Percentiles rank a stretch among this genome's conserved stretches.
These are phyloP conservation scores for Abortiporus biennis DNA, from an alignment of 1,284 basidiomycete genomes.

Conservation along the genomic window DNA sequence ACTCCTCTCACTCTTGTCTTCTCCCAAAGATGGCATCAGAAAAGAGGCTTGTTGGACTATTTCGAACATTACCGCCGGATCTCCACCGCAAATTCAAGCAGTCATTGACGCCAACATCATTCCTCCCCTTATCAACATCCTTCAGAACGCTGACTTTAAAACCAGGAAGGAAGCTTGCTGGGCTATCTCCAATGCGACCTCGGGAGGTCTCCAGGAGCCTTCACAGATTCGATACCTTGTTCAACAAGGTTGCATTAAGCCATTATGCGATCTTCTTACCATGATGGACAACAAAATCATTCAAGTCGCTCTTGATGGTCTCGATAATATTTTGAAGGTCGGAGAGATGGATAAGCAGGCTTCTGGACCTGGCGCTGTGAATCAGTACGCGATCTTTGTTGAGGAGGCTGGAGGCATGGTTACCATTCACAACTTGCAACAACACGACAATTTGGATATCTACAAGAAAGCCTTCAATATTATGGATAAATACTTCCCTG, in stretches of 20 bases:
- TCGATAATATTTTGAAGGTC: slow-evolving; percentile 98
- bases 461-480: slow-evolving; percentile 99
- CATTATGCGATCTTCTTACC: slow-evolving; percentile 90
- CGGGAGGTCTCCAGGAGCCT: slow-evolving; percentile 95
- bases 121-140: slow-evolving; percentile 97
- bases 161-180: slow-evolving; percentile 99
- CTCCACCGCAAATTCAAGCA: slow-evolving; percentile 92
- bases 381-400: slow-evolving; percentile 92
- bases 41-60: slow-evolving; percentile 99
- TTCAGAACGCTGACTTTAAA: slow-evolving; percentile 98
- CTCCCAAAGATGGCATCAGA: slow-evolving; percentile 93
- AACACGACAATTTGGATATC: slow-evolving; percentile 99
- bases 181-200: slow-evolving; percentile 99
- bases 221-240: slow-evolving; percentile 98
- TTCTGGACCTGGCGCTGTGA: slow-evolving; percentile 78
- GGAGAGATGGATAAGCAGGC: slow-evolving; percentile 94
- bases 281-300: slow-evolving; percentile 99
- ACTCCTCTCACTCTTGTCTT: slow-evolving; percentile 86
- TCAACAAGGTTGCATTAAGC: slow-evolving; percentile 97
- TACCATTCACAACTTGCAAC: slow-evolving; percentile 97
- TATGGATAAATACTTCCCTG: slow-evolving; percentile 95
- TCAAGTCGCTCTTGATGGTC: slow-evolving; percentile 93
- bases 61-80: slow-evolving; percentile 97
- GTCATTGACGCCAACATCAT: slow-evolving; percentile 89
- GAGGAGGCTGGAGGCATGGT: slow-evolving; percentile 99